Evolutionary conservation across 2,329 filamentous ascomycete species (phyloP), one percentile per base, ranked within the genome.

Genomic region (Ophiostoma sp.): DNA sequence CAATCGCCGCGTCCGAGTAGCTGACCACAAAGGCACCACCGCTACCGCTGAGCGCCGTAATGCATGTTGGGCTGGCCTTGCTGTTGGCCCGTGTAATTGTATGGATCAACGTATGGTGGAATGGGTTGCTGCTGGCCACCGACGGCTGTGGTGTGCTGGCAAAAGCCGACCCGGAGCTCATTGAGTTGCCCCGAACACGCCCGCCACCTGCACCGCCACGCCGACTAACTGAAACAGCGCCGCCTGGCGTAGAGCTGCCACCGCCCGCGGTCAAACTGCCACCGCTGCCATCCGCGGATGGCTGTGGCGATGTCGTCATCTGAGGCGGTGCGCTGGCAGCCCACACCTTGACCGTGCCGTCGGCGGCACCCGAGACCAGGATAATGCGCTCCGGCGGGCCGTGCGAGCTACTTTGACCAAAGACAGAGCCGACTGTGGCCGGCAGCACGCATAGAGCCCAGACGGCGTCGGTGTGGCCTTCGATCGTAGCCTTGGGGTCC

Each of bases 381-480:
- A 98, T 81, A 68, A 98, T 91, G 23, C 94, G 87, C 77, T 98
- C 95, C 1, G 93, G 83, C 11, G 89, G 90, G 39, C 94, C 94
- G 76, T 92, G 92, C 62, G 88, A 86, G 76, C 84, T 90, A 72
- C 86, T 86, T 69, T 87, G 88, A 20, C 94, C 93, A 76, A 97
- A 96, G 1, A 97, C 85, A 36, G 90, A 84, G 2, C 90, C 92
- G 23, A 93, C 85, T 0, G 92, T 94, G 3, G 92, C 89, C 3
- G 95, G 95, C 2, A 99, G 85, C 17, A 98, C 93, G 76, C 94
- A 97, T 2, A 99, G 86, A 2, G 93, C 90, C 95, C 95, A 99
- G 4, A 99, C 93, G 4, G 94, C 93, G 82, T 99, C 95, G 0
- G 91, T 96, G 77, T 98, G 95, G 0, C 94, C 94, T 74, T 97